Base-by-base conservation (phyloP, 352 stramenopile genomes). In the Phytophthora pisi region DNA sequence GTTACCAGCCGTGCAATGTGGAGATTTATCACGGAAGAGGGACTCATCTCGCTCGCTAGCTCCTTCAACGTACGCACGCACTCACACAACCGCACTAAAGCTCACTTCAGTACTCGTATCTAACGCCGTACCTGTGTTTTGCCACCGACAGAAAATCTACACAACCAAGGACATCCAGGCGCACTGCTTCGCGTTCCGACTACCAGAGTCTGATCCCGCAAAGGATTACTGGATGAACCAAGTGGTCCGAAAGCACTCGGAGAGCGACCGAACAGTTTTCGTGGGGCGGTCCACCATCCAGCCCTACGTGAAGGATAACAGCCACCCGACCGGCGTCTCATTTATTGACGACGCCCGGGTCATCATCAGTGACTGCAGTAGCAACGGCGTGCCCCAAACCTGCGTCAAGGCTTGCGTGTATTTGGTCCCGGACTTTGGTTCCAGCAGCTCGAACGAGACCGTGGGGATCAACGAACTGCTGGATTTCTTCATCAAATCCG, bases 201-300 rank as follows among this genome's bases (percentile, higher is more conserved):
- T 75, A 8, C 57, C 65, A 9, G 56, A 72, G 0, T 56, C 51
- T 0, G 56, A 75, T 1, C 63, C 57, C 2, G 30, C 56, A 10
- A 59, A 63, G 46, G 38, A 68, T 26, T 75, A 68, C 30, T 75
- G 68, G 68, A 18, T 72, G 23, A 75, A 52, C 23, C 63, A 75
- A 54, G 63, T 68, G 4, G 45, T 72, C 28, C 57, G 54, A 8
- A 75, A 62, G 24, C 52, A 75, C 40, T 24, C 58, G 9, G 64
- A 75, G 20, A 59, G 16, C 3, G 50, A 70, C 23, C 43, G 66
- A 15, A 70, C 52, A 51, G 61, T 74, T 30, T 55, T 70, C 8
- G 61, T 74, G 20, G 66, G 63, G 13, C 61, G 66, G 8, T 70
- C 66, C n/a, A 74, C 50, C 16, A 66, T 74, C 26, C 66, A 74